Conservation (phyloP, 805 yeast genomes). For the Metschnikowia kunwiensis region DNA sequence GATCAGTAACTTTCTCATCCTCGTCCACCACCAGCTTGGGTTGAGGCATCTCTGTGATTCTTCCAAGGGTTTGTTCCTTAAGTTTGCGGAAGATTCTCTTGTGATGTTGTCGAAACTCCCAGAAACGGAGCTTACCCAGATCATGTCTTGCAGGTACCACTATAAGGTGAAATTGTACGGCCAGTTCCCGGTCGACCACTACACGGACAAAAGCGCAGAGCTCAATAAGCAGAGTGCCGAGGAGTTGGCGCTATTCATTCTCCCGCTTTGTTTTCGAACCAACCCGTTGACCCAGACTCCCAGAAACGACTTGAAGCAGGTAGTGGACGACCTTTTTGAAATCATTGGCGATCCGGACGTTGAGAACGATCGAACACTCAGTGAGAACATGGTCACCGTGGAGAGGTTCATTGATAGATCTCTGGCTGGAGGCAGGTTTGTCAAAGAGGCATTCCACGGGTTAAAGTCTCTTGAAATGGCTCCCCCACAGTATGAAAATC, state of each 20-base stretch:
- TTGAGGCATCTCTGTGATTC: slow-evolving; percentile 63
- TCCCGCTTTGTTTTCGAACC: slow-evolving; percentile 53
- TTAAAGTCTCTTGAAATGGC: slow-evolving; percentile 28
- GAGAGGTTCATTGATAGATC: slow-evolving; percentile 47
- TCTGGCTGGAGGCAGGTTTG: slow-evolving; percentile 40
- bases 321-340: slow-evolving; percentile 68
- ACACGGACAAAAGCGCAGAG: slow-evolving; percentile 27
- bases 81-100: slow-evolving; percentile 54
- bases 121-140: slow-evolving; percentile 71
- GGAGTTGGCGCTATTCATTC: slow-evolving; percentile 46
- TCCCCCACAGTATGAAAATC: slow-evolving; percentile 22
- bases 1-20: slow-evolving; percentile 45
- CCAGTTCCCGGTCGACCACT: slow-evolving; percentile 67
- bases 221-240: slow-evolving; percentile 30
- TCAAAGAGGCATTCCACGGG: slow-evolving; percentile 56
- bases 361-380: slow-evolving; percentile 39
- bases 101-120: slow-evolving; percentile 44
- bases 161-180: slow-evolving; percentile 56
- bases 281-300: slow-evolving; percentile 60
- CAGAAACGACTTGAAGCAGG: slow-evolving; percentile 66
- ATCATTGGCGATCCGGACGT: slow-evolving; percentile 65
- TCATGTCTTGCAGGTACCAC: slow-evolving; percentile 76
- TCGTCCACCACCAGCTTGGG: slow-evolving; percentile 76
- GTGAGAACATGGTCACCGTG: slow-evolving; percentile 45
- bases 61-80: slow-evolving; percentile 59